Evolutionary conservation across 208 protist genomes (phyloP), one percentile per base, ranked within the genome.

Genomic region (Leishmania tropica): DNA sequence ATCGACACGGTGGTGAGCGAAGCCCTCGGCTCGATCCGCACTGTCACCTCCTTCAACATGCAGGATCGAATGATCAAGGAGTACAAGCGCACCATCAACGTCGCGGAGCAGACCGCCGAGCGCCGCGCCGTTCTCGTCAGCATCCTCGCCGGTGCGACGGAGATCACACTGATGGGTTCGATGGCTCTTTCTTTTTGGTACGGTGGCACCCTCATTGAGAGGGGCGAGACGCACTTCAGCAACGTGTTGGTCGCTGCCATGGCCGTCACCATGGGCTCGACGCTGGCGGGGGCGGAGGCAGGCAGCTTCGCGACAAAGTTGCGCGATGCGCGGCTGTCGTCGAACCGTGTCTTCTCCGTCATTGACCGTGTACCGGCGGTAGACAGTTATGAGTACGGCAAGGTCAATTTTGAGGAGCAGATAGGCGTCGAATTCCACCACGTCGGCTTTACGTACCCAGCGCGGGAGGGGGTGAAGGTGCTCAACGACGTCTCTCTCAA

Each of bases 101-200:
- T 71, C 10, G 81, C 87, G 56, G 35, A 78, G 58, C 82, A 85
- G 58, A 76, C 45, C 8, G 45, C 83, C 42, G 84, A 89, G 45
- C 81, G 81, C 5, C 85, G 79, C 53, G 65, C 62, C 15, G 75
- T 89, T 28, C 21, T 89, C 54, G 81, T 93, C 62, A 87, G 84
- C 40, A 54, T 88, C 15, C 31, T 90, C 37, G 86, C 81, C 56
- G 92, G 93, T 35, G 10, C 90, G 47, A 87, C 88, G 4, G 85
- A 95, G 79, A 81, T 96, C 17, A 76, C 89, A 8, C 83, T 90
- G 40, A 93, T 90, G 75, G 93, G 84, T 24, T 81, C 82, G 54
- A 90, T 91, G 42, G 87, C 88, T 37, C 89, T 96, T n/a, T 88
- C 82, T 58, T 96, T 89, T 81, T 97, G 94, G 92, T 97, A 95